Evolutionary conservation across 2,329 filamentous ascomycete genomes (phyloP), one percentile per base, ranked within the genome.

Genomic region (Apiospora aurea): DNA sequence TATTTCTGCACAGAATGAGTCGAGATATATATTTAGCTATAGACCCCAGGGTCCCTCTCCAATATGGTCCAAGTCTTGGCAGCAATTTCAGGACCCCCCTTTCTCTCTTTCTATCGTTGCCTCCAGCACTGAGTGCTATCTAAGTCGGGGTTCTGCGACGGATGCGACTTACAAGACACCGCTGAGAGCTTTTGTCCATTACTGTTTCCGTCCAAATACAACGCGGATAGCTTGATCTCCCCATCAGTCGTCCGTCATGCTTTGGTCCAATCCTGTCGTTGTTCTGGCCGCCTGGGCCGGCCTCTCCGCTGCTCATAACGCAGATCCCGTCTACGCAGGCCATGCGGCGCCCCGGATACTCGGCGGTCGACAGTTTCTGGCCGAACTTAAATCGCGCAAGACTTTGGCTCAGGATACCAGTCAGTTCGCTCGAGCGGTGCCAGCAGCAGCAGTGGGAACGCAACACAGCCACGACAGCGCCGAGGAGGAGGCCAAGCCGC

Each of bases 291-390:
- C 75, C 46, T 78, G 74, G 69, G 76, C 75, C 43, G 71, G 79
- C 71, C 75, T 78, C 57, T 69, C 77, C 18, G 71, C 75, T 71
- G 79, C 78, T n/a, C 79, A 80, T 67, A 73, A 69, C 4, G 29
- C 73, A 41, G 72, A 75, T 47, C 69, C 71, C 16, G 72, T 73
- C 66, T 73, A 75, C 41, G 57, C 69, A 38, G 72, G 73, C 53
- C 74, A 74, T 44, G 67, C 70, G n/a, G 46, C 76, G 11, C 79
- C 78, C 24, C 79, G 72, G 64, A 75, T 80, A 67, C 73, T 74
- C 21, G 79, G 79, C 26, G 76, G 75, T 57, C 76, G 78, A 53
- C 78, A 73, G 51, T 77, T 80, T 70, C 69, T 79, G 51, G 76
- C 72, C 13, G 77, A 78, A 34, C 71, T 78, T 41, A 75, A 67